These are phyloP conservation scores for Chytridium lagenaria DNA, from an alignment of 371 early-diverging fungal genomes.

Conservation along the genomic window DNA sequence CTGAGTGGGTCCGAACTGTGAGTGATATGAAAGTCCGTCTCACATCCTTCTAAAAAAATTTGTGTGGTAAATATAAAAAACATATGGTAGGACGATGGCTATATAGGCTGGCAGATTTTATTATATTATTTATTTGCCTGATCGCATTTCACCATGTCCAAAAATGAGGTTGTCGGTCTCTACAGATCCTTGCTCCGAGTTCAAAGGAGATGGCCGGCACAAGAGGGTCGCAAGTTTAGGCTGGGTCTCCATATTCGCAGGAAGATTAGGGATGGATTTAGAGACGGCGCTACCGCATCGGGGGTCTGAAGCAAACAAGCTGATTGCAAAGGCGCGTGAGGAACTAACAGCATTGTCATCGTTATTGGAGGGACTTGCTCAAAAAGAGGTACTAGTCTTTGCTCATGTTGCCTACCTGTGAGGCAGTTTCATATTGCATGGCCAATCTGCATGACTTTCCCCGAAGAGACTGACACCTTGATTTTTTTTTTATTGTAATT, in stretches of 20 bases:
- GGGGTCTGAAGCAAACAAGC: neutral
- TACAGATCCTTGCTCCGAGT: constrained; percentile 6
- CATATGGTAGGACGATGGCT: neutral
- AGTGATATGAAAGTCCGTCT: neutral
- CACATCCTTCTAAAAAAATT: neutral
- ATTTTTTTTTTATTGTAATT: neutral
- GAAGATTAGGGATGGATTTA: neutral
- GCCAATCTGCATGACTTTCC: neutral
- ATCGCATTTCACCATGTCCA: neutral
- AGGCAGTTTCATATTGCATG: neutral
- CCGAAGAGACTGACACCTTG: too few relatives aligned
- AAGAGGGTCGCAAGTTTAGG: constrained; percentile 7
- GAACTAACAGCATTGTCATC: neutral
- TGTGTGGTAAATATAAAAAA: too few relatives aligned
- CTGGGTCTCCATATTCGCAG: neutral
- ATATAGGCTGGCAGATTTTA: neutral
- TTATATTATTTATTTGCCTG: neutral
- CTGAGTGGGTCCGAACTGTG: neutral
- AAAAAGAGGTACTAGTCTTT: constrained; percentile 11
- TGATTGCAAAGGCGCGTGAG: neutral
- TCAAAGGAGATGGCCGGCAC: constrained; percentile 13
- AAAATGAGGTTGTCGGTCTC: constrained; percentile 8
- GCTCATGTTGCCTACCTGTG: neutral
- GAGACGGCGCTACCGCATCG: neutral
- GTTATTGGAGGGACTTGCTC: neutral